Evolutionary conservation across 2,329 filamentous ascomycete genomes (phyloP).

Genomic region (Talaromyces sp.): DNA sequence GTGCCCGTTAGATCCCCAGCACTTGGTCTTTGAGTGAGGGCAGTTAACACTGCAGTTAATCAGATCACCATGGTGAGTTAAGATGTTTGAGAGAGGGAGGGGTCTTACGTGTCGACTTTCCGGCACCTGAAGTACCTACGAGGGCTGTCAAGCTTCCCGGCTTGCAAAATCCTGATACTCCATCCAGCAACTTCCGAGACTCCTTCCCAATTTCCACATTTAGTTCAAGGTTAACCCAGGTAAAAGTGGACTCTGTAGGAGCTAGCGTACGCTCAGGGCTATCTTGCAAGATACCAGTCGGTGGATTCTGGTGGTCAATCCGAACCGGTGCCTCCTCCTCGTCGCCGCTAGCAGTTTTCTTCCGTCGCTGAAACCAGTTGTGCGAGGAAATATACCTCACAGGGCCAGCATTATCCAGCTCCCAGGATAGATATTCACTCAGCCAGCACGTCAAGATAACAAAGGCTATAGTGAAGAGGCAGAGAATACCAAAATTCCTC

Average conservation of each 20-base stretch:
- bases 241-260: slow-evolving; percentile 64
- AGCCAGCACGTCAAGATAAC: slow-evolving; percentile 68
- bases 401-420: slow-evolving; percentile 61
- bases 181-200: slow-evolving; percentile 61
- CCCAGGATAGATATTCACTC: slow-evolving; percentile 66
- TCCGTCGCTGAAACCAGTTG: slow-evolving; percentile 23
- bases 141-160: slow-evolving; percentile 60
- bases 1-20: slow-evolving; percentile 65
- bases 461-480: slow-evolving; percentile 72
- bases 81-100: slow-evolving; percentile 52
- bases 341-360: slow-evolving; percentile 13
- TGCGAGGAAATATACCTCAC: slow-evolving; percentile 65
- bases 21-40: slow-evolving; percentile 62
- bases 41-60: slow-evolving; percentile 61
- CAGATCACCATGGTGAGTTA: slow-evolving; percentile 47
- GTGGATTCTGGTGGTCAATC: slow-evolving; percentile 20
- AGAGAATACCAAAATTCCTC: slow-evolving; percentile 74
- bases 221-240: slow-evolving; percentile 68
- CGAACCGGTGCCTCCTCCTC: slow-evolving; percentile 33
- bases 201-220: slow-evolving; percentile 65
- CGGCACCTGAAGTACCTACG: slow-evolving; percentile 64
- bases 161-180: slow-evolving; percentile 72
- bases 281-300: slow-evolving; percentile 24
- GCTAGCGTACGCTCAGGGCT: slow-evolving; percentile 40
- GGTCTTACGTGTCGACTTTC: slow-evolving; percentile 58